phyloP scores from a whole-genome alignment of 2,329 filamentous ascomycete genomes.

The Claviceps purpurea region DNA sequence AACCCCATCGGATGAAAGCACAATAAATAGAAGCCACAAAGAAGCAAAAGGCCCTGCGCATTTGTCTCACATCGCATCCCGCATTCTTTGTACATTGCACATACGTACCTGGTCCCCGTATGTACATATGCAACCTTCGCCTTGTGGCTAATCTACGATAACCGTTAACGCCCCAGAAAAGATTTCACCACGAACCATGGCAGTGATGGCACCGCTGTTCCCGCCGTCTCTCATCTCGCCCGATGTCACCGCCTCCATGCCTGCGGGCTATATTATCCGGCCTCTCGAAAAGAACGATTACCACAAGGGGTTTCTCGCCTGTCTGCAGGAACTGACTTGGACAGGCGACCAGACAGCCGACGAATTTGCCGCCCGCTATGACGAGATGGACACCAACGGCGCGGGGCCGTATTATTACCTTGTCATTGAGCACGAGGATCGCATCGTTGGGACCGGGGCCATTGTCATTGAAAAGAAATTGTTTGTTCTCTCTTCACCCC shows the following conservation, averaged over 20 bases:
- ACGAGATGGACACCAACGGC: slow-evolving; percentile 32
- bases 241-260: slow-evolving; percentile 45
- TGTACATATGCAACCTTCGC: not conserved
- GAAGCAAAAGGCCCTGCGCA: too few relatives aligned
- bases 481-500: slow-evolving; percentile 23
- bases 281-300: slow-evolving; percentile 58
- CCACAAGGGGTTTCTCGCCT: slow-evolving; percentile 57
- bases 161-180: too few relatives aligned
- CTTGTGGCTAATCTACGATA: too few relatives aligned
- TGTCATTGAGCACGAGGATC: slow-evolving; percentile 49
- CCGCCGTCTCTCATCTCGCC: slow-evolving; percentile 51
- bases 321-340: slow-evolving; percentile 61
- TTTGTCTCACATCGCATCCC: too few relatives aligned
- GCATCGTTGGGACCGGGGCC: slow-evolving; percentile 61
- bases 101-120: too few relatives aligned
- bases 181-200: not conserved
- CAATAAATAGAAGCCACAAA: too few relatives aligned
- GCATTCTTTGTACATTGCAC: too few relatives aligned
- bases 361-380: slow-evolving; percentile 55
- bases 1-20: too few relatives aligned
- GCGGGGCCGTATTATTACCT: slow-evolving; percentile 53
- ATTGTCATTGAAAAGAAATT: slow-evolving; percentile 72
- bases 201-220: slow-evolving; percentile 38
- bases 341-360: slow-evolving; percentile 58
- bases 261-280: slow-evolving; percentile 56